These are phyloP conservation scores for Stygiomarasmius scandens DNA, from an alignment of 1,284 basidiomycete genomes.

Conservation along the genomic window DNA sequence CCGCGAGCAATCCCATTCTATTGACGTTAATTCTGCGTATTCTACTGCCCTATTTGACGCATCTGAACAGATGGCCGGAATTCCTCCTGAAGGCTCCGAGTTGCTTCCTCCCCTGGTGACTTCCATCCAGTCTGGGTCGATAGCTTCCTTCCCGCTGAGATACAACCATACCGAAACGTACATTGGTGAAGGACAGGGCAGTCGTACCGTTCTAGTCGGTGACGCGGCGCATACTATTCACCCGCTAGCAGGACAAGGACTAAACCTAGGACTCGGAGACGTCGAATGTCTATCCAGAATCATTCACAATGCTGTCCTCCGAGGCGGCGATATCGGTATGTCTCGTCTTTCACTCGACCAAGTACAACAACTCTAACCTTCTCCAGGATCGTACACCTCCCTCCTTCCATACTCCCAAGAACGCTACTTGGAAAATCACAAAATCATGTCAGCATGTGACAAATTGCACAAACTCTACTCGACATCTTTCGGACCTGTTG, in stretches of 20 bases:
- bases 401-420: constrained; percentile 78
- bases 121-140: constrained; percentile 72
- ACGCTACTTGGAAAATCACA: constrained; percentile 86
- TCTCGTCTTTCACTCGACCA: constrained; percentile 12
- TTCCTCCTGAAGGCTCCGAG: constrained; percentile 66
- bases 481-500: constrained; percentile 65
- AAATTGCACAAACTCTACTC: constrained; percentile 88
- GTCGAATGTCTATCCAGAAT: constrained; percentile 70
- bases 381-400: constrained; percentile 74
- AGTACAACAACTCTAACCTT: not conserved
- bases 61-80: constrained; percentile 36
- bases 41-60: constrained; percentile 46
- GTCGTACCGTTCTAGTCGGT: constrained; percentile 87
- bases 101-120: constrained; percentile 77
- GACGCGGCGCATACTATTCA: constrained; percentile 97
- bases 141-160: constrained; percentile 90
- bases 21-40: constrained; percentile 64
- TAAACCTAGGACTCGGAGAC: constrained; percentile 93
- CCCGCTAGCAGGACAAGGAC: constrained; percentile 95
- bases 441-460: constrained; percentile 81
- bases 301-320: constrained; percentile 56
- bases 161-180: constrained; percentile 90
- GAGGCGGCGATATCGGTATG: constrained; percentile 83
- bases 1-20: constrained; percentile 68
- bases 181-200: constrained; percentile 67